A percentile compares a stretch with the other conserved stretches of the same genome.
phyloP scores from a whole-genome alignment of 2,329 filamentous ascomycete species.

The Colletotrichum brevisporum region DNA sequence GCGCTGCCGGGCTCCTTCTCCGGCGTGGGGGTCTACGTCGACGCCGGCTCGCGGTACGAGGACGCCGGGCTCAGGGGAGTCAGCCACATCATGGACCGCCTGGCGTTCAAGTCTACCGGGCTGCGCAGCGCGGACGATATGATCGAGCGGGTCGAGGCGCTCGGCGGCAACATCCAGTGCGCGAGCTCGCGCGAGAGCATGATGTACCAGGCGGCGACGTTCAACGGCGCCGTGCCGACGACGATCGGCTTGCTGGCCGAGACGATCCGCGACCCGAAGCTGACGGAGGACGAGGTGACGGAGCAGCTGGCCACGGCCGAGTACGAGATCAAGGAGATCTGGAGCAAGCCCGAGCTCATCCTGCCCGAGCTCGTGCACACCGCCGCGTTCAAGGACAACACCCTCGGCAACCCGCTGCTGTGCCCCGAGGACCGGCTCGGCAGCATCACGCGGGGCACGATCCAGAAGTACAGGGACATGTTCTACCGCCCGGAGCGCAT shows the following conservation, averaged over 20 bases:
- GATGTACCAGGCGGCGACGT: conserved; percentile 99
- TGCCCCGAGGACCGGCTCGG: conserved; percentile 88
- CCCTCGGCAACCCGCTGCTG: conserved; percentile 90
- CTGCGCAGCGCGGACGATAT: conserved; percentile 83
- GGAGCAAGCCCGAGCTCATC: conserved; percentile 97
- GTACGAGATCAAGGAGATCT: conserved; percentile 96
- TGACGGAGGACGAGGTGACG: conserved; percentile 88
- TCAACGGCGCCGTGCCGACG: conserved; percentile 90
- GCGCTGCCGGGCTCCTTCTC: conserved; percentile 95
- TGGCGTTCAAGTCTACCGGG: conserved; percentile 93
- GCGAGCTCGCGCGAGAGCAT: conserved; percentile 94
- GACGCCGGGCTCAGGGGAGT: conserved; percentile 87
- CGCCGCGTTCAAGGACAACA: conserved; percentile 96
- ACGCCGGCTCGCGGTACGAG: conserved; percentile 95
- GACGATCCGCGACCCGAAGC: conserved; percentile 87
- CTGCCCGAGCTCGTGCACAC: conserved; percentile 95
- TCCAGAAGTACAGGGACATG: conserved; percentile 82
- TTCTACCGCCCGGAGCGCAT: conserved; percentile 94
- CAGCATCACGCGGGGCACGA: conserved; percentile 79
- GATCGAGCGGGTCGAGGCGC: conserved; percentile 86
- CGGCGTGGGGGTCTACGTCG: conserved; percentile 94
- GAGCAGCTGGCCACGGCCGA: conserved; percentile 92
- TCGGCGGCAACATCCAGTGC: conserved; percentile 97
- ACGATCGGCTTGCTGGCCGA: conserved; percentile 90
- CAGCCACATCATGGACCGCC: conserved; percentile 94